Evolutionary conservation across 129 eudicot genomes (phyloP).

Genomic region (Centrapalus pauciflorus): DNA sequence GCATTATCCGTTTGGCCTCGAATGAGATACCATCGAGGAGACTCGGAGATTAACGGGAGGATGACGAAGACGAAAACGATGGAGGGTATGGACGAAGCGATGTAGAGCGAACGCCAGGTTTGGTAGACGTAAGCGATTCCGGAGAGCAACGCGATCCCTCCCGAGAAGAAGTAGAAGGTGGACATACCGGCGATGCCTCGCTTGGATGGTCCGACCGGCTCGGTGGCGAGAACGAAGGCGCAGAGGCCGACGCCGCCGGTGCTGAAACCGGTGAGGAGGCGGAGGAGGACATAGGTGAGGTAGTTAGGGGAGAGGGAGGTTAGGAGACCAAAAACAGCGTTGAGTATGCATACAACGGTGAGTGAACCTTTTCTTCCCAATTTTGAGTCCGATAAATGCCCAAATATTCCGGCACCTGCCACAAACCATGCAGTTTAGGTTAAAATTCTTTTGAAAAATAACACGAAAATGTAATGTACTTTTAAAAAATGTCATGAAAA

Average conservation of each 20-base stretch:
- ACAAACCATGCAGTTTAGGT: background rate
- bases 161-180: constrained; percentile 91
- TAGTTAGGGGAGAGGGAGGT: constrained; percentile 83
- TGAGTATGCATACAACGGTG: constrained; percentile 55
- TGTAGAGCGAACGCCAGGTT: constrained; percentile 72
- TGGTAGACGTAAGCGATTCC: constrained; percentile 70
- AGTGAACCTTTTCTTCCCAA: constrained; percentile 89
- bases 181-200: constrained; percentile 97
- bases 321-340: constrained; percentile 60
- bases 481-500: no score
- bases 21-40: constrained; percentile 92
- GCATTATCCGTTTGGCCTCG: constrained; percentile 57
- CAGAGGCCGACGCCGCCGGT: constrained; percentile 95
- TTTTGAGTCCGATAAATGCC: constrained; percentile 89
- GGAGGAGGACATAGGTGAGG: constrained; percentile 59
- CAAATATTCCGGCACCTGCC: constrained; percentile 96
- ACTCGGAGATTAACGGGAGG: constrained; percentile 76
- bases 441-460: no score
- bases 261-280: constrained; percentile 80
- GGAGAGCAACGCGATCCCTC: constrained; percentile 73
- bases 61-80: constrained; percentile 51
- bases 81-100: constrained; percentile 78
- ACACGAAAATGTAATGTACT: no score
- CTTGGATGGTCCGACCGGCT: constrained; percentile 79
- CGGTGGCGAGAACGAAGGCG: constrained; percentile 91